phyloP scores from a whole-genome alignment of 2,329 filamentous ascomycete species.

The Arthroderma uncinatum region DNA sequence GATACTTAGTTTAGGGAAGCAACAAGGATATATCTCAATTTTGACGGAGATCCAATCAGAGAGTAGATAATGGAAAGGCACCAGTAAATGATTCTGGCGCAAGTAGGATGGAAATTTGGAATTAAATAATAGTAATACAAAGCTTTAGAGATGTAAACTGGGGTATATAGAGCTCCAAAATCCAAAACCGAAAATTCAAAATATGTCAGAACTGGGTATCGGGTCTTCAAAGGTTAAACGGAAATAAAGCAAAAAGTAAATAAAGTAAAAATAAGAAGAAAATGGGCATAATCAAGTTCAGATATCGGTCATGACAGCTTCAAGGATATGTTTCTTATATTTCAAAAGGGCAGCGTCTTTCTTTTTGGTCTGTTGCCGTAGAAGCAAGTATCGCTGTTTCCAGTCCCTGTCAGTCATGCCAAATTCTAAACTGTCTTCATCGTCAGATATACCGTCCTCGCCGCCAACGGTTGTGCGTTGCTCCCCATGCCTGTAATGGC shows the following conservation, averaged over 20 bases:
- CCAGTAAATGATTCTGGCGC: neutral
- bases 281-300: conserved; percentile 1
- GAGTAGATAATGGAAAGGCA: neutral
- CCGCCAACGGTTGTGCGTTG: neutral
- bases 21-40: neutral
- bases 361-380: conserved; percentile 30
- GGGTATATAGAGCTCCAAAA: neutral
- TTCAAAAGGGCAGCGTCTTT: conserved; percentile 29
- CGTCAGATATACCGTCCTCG: conserved; percentile 14
- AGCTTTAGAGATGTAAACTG: neutral
- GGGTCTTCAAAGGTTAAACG: neutral
- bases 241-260: neutral
- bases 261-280: neutral
- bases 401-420: conserved; percentile 24
- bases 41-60: neutral
- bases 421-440: conserved; percentile 20
- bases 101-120: neutral
- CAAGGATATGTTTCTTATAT: conserved; percentile 34
- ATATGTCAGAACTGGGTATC: neutral
- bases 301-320: conserved; percentile 29
- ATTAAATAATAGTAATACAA: conserved; percentile 3
- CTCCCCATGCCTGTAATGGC: neutral
- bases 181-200: neutral
- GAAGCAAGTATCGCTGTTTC: conserved; percentile 31
- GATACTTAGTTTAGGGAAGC: neutral